Evolutionary conservation across 371 early-diverging fungal genomes (phyloP), one percentile per base, ranked within the genome.

Genomic region (Mucor saturninus): DNA sequence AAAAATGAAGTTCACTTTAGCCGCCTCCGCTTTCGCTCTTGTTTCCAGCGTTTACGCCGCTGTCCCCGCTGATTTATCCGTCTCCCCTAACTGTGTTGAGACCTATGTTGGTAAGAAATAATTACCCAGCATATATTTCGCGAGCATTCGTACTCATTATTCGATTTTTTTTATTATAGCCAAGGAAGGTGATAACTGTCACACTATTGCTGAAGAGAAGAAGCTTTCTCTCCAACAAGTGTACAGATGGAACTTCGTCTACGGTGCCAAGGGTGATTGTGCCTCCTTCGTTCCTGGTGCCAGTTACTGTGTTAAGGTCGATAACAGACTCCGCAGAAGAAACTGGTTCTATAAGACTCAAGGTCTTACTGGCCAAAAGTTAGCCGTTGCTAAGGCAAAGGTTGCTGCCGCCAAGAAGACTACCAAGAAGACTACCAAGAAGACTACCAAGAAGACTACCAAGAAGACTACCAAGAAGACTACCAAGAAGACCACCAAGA

Each of bases 1-100:
- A 63, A 21, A 52, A 62, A 73, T 73, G 73, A 73, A 73, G 45
- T 73, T 73, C 50, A 56, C 69, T 45, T 21, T 73, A 26, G 63
- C 61, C 42, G 58, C 69, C 43, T 43, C 65, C 29, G 64, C 64
- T 40, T 15, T 73, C 45, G 69, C 69, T 37, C 31, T 73, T 13
- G 61, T 54, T 29, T 28, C 66, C 13, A 39, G 53, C 56, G 69
- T 53, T 13, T 65, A 67, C 14, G 69, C 73, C 4, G 35, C 35
- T 35, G 35, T 35, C 35, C 35, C 35, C 35, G 35, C 35, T 35
- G 35, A 35, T 35, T 4, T 8, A 4, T 6, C 4, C 15, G 26
- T 54, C 11, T 15, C 26, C 13, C 30, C 40, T 10, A 45, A 52
- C 28, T 66, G 69, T 61, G 64, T 14, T 26, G 26, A 66, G 30